Evolutionary conservation across 768 basidiomycete genomes (phyloP), one percentile per base, ranked within the genome.

Genomic region (Naganishia randhawae): DNA sequence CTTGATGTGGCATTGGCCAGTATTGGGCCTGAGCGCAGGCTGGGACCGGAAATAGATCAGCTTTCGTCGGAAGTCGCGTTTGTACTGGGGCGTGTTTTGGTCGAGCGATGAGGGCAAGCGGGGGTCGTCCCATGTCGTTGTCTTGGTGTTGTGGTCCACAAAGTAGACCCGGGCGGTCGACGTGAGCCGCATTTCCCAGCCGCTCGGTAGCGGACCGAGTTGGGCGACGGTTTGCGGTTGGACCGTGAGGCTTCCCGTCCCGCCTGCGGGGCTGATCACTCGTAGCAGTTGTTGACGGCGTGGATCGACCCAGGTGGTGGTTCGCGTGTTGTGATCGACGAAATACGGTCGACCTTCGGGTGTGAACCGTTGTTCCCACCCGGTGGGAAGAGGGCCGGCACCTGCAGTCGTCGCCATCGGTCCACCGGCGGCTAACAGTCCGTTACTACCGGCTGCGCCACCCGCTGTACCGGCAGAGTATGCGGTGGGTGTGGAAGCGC

Each of bases 111-210:
- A 96, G 13, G 96, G 96, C 63, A 93, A 79, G 63, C 96, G 91
- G 22, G 95, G 95, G 79, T 99, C 96, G 80, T 99, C 96, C 96
- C 96, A 99, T 0, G 96, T 99, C 33, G 96, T 99, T 35, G 96
- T 99, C 86, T 98, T 97, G 65, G 96, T 98, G 82, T 98, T 98
- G 83, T 99, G 96, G 80, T 99, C 96, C 63, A 99, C 96, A 77
- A 99, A 99, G 83, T 99, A 99, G 8, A 99, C 96, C 54, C 96
- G 88, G 1, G 96, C 95, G 0, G 96, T 98, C 3, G 91, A 89
- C 7, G 96, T 99, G 63, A 99, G 89, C 52, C 96, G 91, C 96
- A 99, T 99, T 81, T 99, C 96, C 96, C 96, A 99, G 65, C 96
- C 96, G 48, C 91, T 93, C 4, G 96, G 96, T 25, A 99, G 81